Evolutionary conservation across 768 basidiomycete species (phyloP).

Genomic region (Epithele typhae): DNA sequence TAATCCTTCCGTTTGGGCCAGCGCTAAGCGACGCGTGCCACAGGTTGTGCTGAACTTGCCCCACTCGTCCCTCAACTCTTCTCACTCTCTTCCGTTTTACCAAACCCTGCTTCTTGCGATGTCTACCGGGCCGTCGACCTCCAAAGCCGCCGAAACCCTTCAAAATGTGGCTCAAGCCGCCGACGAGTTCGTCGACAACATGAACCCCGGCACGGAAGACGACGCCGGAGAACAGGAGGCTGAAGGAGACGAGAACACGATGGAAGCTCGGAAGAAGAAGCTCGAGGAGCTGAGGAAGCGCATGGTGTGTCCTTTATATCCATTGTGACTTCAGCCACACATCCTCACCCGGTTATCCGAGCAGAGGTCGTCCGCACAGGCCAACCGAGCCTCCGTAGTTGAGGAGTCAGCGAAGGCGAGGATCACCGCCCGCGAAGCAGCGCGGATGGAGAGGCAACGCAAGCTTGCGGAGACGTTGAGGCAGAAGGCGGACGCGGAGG

Average conservation of each 20-base stretch:
- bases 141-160: constrained; percentile 8
- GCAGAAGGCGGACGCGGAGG: constrained; percentile 83
- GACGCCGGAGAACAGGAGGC: constrained; percentile 14
- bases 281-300: constrained; percentile 70
- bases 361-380: constrained; percentile 52
- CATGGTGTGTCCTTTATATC: constrained; percentile 55
- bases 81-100: too few species aligned
- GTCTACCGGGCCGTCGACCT: background rate
- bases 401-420: constrained; percentile 81
- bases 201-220: constrained; percentile 15
- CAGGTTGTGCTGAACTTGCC: too few species aligned
- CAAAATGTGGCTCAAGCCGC: constrained; percentile 23
- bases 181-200: constrained; percentile 27
- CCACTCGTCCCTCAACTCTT: too few species aligned
- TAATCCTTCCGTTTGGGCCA: too few species aligned
- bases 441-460: constrained; percentile 83
- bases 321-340: background rate
- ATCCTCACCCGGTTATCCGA: too few species aligned
- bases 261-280: constrained; percentile 76
- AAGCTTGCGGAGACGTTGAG: constrained; percentile 86
- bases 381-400: constrained; percentile 81
- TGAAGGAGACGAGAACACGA: constrained; percentile 5
- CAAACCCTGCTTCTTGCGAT: background rate
- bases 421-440: constrained; percentile 71
- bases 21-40: too few species aligned